phyloP scores from a whole-genome alignment of 345 rosid species.

The Gossypium ekmanianum region DNA sequence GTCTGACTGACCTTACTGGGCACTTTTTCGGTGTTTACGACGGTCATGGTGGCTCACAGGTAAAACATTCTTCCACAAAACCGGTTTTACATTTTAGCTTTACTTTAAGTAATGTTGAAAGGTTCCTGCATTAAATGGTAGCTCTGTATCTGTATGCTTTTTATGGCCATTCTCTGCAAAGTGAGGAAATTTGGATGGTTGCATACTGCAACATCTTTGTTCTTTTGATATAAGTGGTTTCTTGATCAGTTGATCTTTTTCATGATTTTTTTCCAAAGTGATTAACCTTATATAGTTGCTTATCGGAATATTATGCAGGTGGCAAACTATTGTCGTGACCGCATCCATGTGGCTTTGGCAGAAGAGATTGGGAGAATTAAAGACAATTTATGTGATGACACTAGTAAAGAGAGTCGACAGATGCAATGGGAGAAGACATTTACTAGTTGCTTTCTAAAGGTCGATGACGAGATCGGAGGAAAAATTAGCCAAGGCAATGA shows the following conservation, averaged over 20 bases:
- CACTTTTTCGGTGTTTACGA: conserved; percentile 95
- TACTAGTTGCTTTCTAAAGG: conserved; percentile 66
- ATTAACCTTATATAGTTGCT: conserved; percentile 25
- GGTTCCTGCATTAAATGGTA: neutral
- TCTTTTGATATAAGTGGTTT: neutral
- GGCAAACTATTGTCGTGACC: conserved; percentile 80
- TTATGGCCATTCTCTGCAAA: neutral
- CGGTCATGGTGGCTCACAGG: conserved; percentile 98
- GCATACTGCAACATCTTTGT: neutral
- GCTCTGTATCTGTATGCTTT: neutral
- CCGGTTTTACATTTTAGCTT: conserved; percentile 7
- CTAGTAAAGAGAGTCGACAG: conserved; percentile 41
- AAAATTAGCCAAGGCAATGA: conserved; percentile 34
- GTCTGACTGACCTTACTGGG: conserved; percentile 57
- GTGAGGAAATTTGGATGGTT: conserved; percentile 8
- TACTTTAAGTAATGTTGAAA: neutral
- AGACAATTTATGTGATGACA: conserved; percentile 39
- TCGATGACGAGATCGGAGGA: conserved; percentile 76
- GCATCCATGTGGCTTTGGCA: conserved; percentile 67
- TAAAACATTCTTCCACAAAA: conserved; percentile 22
- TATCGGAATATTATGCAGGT: conserved; percentile 59
- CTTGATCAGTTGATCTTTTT: neutral
- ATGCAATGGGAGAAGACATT: conserved; percentile 76
- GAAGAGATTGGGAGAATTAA: conserved; percentile 57
- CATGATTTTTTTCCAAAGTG: neutral